These are phyloP conservation scores for Quercus robur DNA, from an alignment of 306 rosid species.

Conservation along the genomic window DNA sequence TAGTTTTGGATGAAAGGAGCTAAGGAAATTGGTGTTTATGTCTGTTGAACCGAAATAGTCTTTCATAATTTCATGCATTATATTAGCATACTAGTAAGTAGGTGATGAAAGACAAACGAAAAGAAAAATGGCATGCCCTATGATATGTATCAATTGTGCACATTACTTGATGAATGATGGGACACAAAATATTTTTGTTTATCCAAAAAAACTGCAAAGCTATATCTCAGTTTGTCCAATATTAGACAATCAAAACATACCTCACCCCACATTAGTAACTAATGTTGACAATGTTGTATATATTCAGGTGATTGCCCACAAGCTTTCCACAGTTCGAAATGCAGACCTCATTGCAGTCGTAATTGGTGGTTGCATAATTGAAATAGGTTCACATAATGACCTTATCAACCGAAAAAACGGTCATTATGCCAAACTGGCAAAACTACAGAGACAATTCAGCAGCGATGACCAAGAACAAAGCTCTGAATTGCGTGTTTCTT, in stretches of 20 bases:
- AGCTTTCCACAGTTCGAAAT: slow-evolving; percentile 84
- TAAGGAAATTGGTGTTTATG: not conserved
- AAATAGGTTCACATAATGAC: slow-evolving; percentile 71
- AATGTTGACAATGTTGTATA: slow-evolving; percentile 1
- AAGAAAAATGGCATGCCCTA: too few relatives aligned
- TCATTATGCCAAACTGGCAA: slow-evolving; percentile 75
- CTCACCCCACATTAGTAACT: not conserved
- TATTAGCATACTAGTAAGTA: not conserved
- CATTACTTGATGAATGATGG: too few relatives aligned
- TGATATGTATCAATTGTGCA: too few relatives aligned
- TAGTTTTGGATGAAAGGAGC: not conserved
- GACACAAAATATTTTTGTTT: too few relatives aligned
- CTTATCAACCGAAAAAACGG: slow-evolving; percentile 62
- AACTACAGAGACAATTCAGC: slow-evolving; percentile 71
- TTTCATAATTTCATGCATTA: not conserved
- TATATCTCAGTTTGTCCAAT: too few relatives aligned
- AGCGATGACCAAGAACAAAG: slow-evolving; percentile 57
- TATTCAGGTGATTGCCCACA: slow-evolving; percentile 90
- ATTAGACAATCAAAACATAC: not conserved
- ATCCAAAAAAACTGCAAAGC: too few relatives aligned
- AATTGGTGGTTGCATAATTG: slow-evolving; percentile 62
- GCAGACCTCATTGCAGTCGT: slow-evolving; percentile 86
- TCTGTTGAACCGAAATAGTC: not conserved
- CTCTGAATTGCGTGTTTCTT: slow-evolving; percentile 31
- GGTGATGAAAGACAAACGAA: too few relatives aligned